These are phyloP conservation scores for Phallus indusiatus DNA, from an alignment of 768 basidiomycete genomes.

Conservation along the genomic window DNA sequence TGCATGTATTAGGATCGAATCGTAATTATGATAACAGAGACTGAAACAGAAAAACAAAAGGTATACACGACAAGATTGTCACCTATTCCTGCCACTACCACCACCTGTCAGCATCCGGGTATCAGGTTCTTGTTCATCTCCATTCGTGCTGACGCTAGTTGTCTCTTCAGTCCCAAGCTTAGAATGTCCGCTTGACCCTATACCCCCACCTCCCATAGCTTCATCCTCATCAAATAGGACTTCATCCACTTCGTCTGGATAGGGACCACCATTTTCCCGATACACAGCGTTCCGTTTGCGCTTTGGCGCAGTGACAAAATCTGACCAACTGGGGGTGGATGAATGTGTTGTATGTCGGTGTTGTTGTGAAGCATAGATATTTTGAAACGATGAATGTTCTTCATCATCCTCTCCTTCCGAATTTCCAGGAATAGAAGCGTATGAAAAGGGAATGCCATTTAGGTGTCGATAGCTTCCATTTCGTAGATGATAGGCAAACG, in stretches of 20 bases:
- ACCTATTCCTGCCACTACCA: background rate
- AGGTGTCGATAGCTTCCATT: slow-evolving; percentile 60
- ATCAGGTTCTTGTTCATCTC: slow-evolving; percentile 11
- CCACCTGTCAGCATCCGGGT: background rate
- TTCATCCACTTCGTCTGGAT: slow-evolving; percentile 28
- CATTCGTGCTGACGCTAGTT: slow-evolving; percentile 17
- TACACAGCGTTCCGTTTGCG: slow-evolving; percentile 16
- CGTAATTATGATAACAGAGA: too few species aligned
- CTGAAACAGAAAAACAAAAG: too few species aligned
- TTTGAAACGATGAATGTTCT: slow-evolving; percentile 49
- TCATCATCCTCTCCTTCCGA: slow-evolving; percentile 43
- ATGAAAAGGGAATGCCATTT: slow-evolving; percentile 24
- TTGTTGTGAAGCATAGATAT: slow-evolving; percentile 54
- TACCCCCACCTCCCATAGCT: slow-evolving; percentile 23
- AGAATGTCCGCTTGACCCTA: slow-evolving; percentile 12
- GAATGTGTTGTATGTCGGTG: slow-evolving; percentile 27
- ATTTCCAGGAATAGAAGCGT: slow-evolving; percentile 28
- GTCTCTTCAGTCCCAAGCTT: slow-evolving; percentile 16
- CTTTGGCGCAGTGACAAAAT: slow-evolving; percentile 52
- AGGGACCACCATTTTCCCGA: slow-evolving; percentile 12
- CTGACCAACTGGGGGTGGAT: slow-evolving; percentile 47
- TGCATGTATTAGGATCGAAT: too few species aligned
- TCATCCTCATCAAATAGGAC: slow-evolving; percentile 43
- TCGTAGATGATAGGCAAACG: slow-evolving; percentile 86
- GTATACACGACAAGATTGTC: too few species aligned